Base-by-base conservation (phyloP, 2,329 filamentous ascomycete species). In the Aureobasidium sp. region DNA sequence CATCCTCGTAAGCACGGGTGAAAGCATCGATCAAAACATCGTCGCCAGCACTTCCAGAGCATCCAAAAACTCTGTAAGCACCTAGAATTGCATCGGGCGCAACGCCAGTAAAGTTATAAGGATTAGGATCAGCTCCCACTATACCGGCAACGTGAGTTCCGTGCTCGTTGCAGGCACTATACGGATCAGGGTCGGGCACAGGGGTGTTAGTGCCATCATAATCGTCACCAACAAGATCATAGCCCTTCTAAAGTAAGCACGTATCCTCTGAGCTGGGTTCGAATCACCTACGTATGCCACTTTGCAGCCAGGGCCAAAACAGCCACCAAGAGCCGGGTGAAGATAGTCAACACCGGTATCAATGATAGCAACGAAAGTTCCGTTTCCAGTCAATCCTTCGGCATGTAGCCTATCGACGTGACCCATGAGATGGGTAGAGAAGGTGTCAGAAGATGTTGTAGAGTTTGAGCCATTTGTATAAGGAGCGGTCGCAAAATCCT, bases 111-210 rank as follows among this genome's bases (percentile, higher is more conserved):
- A 85, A 82, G n/a, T 79, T 79, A 41, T 78, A 78, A 0, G 75
- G 71, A 68, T 84, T 74, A 77, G 50, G 70, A 69, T 85, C 81
- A 1, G 84, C 84, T 2, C 83, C 85, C 48, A 88, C 79, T 64
- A 84, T 86, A 36, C 86, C 85, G 1, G 84, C 78, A 27, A 85
- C 82, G 70, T 85, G 84, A 0, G 82, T 84, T 34, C 85, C 84
- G 70, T 87, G 84, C 2, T 84, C 84, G 2, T 69, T 72, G 67
- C 82, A 84, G 65, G 82, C 74, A 64, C 79, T 81, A 67, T 82
- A 81, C 2, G 84, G 84, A 65, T 84, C 80, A 2, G 71, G 50
- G 65, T 81, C 81, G 1, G 81, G 80, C 0, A 72, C 64, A 9
- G 77, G 77, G 1, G 76, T 76, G 53, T 64, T 61, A 47, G 71